Conservation (phyloP, 306 rosid genomes). For the Medicago ruthenica region DNA sequence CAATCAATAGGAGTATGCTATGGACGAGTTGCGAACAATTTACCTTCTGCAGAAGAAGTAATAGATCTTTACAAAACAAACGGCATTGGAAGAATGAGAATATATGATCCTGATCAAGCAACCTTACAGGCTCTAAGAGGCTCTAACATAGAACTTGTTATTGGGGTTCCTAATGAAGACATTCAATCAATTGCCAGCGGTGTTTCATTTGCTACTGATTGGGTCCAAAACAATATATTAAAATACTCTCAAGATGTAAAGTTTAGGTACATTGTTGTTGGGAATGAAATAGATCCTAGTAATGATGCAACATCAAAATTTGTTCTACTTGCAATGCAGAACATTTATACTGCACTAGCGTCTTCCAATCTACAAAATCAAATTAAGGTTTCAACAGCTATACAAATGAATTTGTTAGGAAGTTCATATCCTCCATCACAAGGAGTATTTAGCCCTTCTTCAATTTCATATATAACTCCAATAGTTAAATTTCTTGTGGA, state of each 20-base stretch:
- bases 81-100: constrained; percentile 48
- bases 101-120: constrained; percentile 41
- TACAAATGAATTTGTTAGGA: constrained; percentile 40
- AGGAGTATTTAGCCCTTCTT: constrained; percentile 39
- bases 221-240: constrained; percentile 50
- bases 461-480: constrained; percentile 46
- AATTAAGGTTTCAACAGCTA: constrained; percentile 62
- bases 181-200: constrained; percentile 40
- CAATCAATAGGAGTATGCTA: constrained; percentile 54
- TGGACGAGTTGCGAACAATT: constrained; percentile 36
- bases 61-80: constrained; percentile 45
- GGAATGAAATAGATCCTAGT: constrained; percentile 39
- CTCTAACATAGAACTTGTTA: constrained; percentile 55
- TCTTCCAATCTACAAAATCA: constrained; percentile 44
- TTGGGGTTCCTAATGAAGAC: constrained; percentile 40
- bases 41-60: constrained; percentile 50
- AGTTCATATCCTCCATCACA: constrained; percentile 53
- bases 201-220: constrained; percentile 32
- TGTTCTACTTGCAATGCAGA: constrained; percentile 46
- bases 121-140: constrained; percentile 54
- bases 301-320: background rate
- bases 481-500: constrained; percentile 46
- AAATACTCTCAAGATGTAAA: constrained; percentile 44
- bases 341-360: constrained; percentile 42
- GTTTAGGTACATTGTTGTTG: constrained; percentile 55